phyloP scores from a whole-genome alignment of 768 basidiomycete genomes.

The Lyophyllum decastes region DNA sequence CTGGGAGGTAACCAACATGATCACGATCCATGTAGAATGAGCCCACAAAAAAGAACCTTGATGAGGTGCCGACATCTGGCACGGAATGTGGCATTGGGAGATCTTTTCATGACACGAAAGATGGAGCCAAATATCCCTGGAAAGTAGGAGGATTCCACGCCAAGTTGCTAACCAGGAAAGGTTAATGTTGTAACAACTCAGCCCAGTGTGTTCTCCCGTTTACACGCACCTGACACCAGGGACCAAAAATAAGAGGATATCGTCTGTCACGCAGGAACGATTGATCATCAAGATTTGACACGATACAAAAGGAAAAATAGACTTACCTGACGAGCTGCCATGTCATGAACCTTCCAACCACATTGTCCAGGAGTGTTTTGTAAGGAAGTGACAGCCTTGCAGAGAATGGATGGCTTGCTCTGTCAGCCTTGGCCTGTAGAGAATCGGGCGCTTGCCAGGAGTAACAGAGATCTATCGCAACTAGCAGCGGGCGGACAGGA shows the following conservation, averaged over 20 bases:
- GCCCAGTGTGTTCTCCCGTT: slow-evolving; percentile 1
- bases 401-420: slow-evolving; percentile 52
- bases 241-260: slow-evolving; percentile 78
- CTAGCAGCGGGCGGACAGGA: slow-evolving; percentile 43
- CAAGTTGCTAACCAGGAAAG: slow-evolving; percentile 49
- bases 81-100: slow-evolving; percentile 48
- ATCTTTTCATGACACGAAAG: slow-evolving; percentile 51
- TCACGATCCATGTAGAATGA: background rate
- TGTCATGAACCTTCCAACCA: slow-evolving; percentile 53
- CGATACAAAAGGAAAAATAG: slow-evolving; percentile 1
- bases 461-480: slow-evolving; percentile 34
- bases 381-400: slow-evolving; percentile 56
- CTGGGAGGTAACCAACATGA: slow-evolving; percentile 18
- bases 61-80: slow-evolving; percentile 43
- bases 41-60: slow-evolving; percentile 37
- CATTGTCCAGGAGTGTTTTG: slow-evolving; percentile 50
- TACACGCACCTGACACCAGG: slow-evolving; percentile 55
- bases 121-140: slow-evolving; percentile 52
- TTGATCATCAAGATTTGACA: background rate
- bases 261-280: slow-evolving; percentile 41
- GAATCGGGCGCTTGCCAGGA: slow-evolving; percentile 29
- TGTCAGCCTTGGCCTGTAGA: slow-evolving; percentile 8
- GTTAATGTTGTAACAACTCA: background rate
- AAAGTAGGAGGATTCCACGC: slow-evolving; percentile 51
- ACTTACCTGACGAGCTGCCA: slow-evolving; percentile 62